These are phyloP conservation scores for Tillandsia fasciculata DNA, from an alignment of 176 grass and related monocot species.

Conservation along the genomic window DNA sequence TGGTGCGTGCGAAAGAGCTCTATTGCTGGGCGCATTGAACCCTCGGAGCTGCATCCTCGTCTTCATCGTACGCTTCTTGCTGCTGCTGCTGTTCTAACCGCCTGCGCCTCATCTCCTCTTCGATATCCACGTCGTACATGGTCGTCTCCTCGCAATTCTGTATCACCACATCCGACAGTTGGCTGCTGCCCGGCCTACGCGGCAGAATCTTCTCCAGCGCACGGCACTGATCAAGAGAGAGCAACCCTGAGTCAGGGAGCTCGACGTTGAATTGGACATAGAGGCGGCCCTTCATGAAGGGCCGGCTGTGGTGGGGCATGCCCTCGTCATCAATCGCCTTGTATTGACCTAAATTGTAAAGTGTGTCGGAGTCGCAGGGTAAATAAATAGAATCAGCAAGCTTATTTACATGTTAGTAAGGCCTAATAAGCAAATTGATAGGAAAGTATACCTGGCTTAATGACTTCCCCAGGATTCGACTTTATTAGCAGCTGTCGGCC, in stretches of 20 bases:
- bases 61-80: slow-evolving; percentile 64
- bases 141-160: slow-evolving; percentile 83
- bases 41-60: slow-evolving; percentile 48
- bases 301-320: slow-evolving; percentile 78
- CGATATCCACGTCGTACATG: slow-evolving; percentile 72
- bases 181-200: slow-evolving; percentile 22
- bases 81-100: slow-evolving; percentile 43
- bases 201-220: slow-evolving; percentile 57
- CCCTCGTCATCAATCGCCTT: slow-evolving; percentile 93
- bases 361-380: too few relatives aligned
- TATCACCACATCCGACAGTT: slow-evolving; percentile 47
- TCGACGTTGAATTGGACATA: slow-evolving; percentile 78
- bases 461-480: slow-evolving; percentile 75
- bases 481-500: slow-evolving; percentile 79
- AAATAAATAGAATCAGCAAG: neutral
- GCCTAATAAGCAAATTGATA: neutral
- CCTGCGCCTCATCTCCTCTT: slow-evolving; percentile 81
- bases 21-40: slow-evolving; percentile 96
- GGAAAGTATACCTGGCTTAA: slow-evolving; percentile 58
- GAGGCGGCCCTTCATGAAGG: slow-evolving; percentile 84
- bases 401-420: neutral
- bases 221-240: slow-evolving; percentile 43
- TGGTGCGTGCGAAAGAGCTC: too few relatives aligned
- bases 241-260: slow-evolving; percentile 49
- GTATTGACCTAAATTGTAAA: slow-evolving; percentile 43